These are phyloP conservation scores for Coemansia sp. DNA, from an alignment of 192 early-diverging fungal species.

Conservation along the genomic window DNA sequence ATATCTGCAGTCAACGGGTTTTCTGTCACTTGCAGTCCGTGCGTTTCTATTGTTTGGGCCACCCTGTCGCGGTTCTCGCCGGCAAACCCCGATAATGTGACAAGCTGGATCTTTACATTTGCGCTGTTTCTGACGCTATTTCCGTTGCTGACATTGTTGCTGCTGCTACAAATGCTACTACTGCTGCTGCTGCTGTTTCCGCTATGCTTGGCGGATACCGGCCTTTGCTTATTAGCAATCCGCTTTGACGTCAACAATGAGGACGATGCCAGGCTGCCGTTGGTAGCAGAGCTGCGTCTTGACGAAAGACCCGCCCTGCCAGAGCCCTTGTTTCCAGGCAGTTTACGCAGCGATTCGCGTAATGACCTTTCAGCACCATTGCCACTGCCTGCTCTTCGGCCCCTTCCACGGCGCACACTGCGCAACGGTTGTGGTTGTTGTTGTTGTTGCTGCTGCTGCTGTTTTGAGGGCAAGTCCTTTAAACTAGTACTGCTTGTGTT, in stretches of 20 bases:
- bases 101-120: neutral
- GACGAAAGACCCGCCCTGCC: conserved; percentile 32
- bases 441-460: neutral
- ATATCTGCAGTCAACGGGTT: conserved; percentile 33
- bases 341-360: conserved; percentile 27
- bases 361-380: conserved; percentile 19
- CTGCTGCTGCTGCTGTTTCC: no score
- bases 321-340: conserved; percentile 33
- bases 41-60: conserved; percentile 2
- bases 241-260: no score
- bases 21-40: conserved; percentile 18
- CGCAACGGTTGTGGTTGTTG: neutral
- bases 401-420: neutral
- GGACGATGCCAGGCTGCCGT: neutral
- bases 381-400: neutral
- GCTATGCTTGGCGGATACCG: no score
- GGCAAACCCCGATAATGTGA: conserved; percentile 23
- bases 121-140: neutral
- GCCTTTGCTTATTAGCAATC: no score
- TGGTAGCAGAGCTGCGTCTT: conserved; percentile 9
- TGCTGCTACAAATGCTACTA: neutral
- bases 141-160: neutral
- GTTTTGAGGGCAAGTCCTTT: no score
- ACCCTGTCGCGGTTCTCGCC: conserved; percentile 10
- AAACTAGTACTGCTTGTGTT: no score